Base-by-base conservation (phyloP, 2,329 filamentous ascomycete species). In the Pseudocercospora pini-densiflorae region DNA sequence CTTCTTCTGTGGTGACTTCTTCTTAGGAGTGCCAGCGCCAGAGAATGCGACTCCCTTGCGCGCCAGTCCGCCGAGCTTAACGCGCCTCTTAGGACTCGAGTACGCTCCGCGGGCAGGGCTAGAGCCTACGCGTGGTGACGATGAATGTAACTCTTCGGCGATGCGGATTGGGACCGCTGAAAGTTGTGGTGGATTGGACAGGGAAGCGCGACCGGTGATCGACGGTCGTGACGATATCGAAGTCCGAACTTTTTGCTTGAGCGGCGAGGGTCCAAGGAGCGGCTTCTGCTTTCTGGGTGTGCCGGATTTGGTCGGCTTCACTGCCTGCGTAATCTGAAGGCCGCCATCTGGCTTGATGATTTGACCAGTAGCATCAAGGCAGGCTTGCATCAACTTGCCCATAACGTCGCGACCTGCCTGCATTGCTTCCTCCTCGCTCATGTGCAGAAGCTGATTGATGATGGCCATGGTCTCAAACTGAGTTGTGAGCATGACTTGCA, bases 391-490 rank as follows among this genome's bases (percentile, higher is more conserved):
- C 64, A 99, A 86, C 66, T 91, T 90, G 65, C 88, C 86, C 59
- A 99, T 89, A 55, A 94, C 89, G 23, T 84, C 85, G 77, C 90
- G 93, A 27, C 94, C 95, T 63, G 92, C 89, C 16, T 90, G 84
- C 1, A 97, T 86, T 1, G 94, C 95, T 68, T 96, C 90, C 36
- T 90, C 88, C 77, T 97, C 92, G 65, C 86, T 90, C 89, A 98
- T 93, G 40, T 87, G 84, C 72, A 94, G 87, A 24, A 95, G 92
- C 71, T 92, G 91, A 62, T 90, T 89, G 62, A 99, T 87, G 0
- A 93, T 92, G 4, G 92, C 85, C 67, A 98, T 87, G 1, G 94
- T 94, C 74, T 97, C 94, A 72, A 99, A 97, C 74, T 98, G 94
- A 12, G 94, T 92, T 61, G 91, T 90, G 10, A 98, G 86, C 62